Evolutionary conservation across 495 filamentous ascomycete genomes (phyloP).

Genomic region (Sphaerosporella brunnea): DNA sequence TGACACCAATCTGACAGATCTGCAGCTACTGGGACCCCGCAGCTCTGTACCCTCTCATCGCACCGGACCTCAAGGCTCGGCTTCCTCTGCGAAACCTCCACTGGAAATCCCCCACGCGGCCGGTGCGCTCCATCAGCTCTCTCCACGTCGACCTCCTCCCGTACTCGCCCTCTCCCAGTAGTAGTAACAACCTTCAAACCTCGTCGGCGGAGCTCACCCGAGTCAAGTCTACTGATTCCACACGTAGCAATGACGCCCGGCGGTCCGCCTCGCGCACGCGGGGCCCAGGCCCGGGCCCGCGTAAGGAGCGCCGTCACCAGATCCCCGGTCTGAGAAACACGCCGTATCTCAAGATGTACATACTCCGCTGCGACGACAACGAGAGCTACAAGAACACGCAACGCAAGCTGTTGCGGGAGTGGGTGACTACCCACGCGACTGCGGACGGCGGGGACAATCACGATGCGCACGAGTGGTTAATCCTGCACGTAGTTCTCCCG

Average conservation of each 20-base stretch:
- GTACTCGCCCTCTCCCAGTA: constrained; percentile 29
- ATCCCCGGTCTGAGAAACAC: constrained; percentile 87
- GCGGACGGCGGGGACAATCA: constrained; percentile 37
- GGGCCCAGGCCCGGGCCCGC: constrained; percentile 17
- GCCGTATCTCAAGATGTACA: constrained; percentile 78
- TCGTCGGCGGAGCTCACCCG: constrained; percentile 28
- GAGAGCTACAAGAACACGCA: constrained; percentile 73
- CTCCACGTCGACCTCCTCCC: constrained; percentile 75
- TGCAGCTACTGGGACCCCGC: constrained; percentile 66
- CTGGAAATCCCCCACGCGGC: constrained; percentile 86
- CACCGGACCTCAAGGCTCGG: constrained; percentile 52
- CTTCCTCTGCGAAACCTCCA: constrained; percentile 85
- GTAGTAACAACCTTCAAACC: constrained; percentile 25
- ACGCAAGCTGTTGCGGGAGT: constrained; percentile 65
- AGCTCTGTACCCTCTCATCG: constrained; percentile 65
- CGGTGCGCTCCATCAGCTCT: constrained; percentile 77
- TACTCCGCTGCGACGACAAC: constrained; percentile 84
- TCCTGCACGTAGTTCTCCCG: constrained; percentile 72
- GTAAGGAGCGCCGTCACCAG: constrained; percentile 64
- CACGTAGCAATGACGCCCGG: constrained; percentile 14
- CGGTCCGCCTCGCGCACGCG: constrained; percentile 15
- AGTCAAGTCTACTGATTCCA: constrained; percentile 30
- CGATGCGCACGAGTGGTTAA: constrained; percentile 94
- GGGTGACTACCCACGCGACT: constrained; percentile 61
- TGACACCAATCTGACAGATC: constrained; percentile 15